Percentiles rank a stretch among this genome's conserved stretches.
Evolutionary conservation across 2,329 filamentous ascomycete species (phyloP).

Genomic region (Apiospora koreana): DNA sequence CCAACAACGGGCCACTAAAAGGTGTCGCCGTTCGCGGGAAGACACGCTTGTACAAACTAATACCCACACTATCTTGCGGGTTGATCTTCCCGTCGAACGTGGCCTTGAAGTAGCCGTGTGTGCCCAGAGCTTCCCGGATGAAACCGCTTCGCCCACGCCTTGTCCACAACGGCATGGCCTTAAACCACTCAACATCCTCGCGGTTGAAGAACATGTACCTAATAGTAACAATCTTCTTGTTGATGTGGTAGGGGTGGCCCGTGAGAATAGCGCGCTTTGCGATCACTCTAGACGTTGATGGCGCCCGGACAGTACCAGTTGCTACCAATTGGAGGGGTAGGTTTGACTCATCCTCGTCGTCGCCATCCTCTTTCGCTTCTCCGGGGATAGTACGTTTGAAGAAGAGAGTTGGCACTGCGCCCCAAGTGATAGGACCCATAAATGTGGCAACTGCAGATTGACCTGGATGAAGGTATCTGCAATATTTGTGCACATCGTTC

Average conservation of each 20-base stretch:
- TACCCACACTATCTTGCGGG: conserved; percentile 89
- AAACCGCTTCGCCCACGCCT: conserved; percentile 84
- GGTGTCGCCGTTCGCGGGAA: conserved; percentile 71
- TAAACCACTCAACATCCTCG: conserved; percentile 96
- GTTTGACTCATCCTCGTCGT: conserved; percentile 42
- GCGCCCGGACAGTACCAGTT: conserved; percentile 83
- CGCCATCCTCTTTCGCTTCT: conserved; percentile 42
- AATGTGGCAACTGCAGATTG: conserved; percentile 88
- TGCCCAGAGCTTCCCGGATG: conserved; percentile 92
- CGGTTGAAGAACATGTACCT: conserved; percentile 99
- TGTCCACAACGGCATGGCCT: conserved; percentile 93
- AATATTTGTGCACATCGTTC: conserved; percentile 97
- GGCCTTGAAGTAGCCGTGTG: conserved; percentile 99
- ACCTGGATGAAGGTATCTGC: conserved; percentile 87
- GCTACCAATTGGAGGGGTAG: conserved; percentile 71
- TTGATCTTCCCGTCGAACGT: conserved; percentile 97
- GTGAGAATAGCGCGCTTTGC: conserved; percentile 94
- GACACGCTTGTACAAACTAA: conserved; percentile 84
- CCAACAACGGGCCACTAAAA: conserved; percentile 45
- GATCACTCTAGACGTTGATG: conserved; percentile 75
- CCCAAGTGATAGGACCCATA: conserved; percentile 90
- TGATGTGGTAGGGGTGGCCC: conserved; percentile 97
- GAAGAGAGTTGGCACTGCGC: conserved; percentile 84
- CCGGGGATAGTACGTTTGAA: conserved; percentile 65
- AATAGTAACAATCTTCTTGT: conserved; percentile 95